Conservation (phyloP, 495 filamentous ascomycete species). For the Penicillium maclennaniae region DNA sequence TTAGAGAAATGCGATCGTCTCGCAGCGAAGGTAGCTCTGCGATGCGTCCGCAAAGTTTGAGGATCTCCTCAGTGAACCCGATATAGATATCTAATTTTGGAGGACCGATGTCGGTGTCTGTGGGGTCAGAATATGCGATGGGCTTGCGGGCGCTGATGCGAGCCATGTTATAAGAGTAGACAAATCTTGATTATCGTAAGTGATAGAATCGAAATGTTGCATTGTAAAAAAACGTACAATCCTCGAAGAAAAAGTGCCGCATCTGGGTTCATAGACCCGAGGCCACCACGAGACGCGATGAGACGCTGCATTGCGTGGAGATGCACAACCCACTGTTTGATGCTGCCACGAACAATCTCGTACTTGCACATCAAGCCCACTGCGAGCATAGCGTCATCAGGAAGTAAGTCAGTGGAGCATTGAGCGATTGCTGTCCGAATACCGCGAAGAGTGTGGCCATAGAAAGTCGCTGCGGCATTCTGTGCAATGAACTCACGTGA, state of each 20-base stretch:
- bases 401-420: constrained; percentile 16
- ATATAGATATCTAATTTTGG: constrained; percentile 43
- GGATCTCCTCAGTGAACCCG: constrained; percentile 43
- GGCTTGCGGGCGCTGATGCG: constrained; percentile 36
- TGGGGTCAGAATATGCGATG: constrained; percentile 15
- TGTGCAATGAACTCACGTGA: constrained; percentile 25
- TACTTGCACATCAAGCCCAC: constrained; percentile 46
- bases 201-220: not conserved
- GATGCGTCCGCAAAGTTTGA: constrained; percentile 38
- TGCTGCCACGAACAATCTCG: constrained; percentile 42
- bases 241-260: constrained; percentile 38
- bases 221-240: constrained; percentile 25
- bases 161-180: constrained; percentile 41
- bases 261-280: constrained; percentile 30
- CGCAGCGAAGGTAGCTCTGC: constrained; percentile 31
- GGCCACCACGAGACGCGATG: constrained; percentile 38
- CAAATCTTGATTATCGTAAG: constrained; percentile 21
- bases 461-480: constrained; percentile 34
- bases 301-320: constrained; percentile 39
- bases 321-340: constrained; percentile 43
- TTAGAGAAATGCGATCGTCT: constrained; percentile 26
- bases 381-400: constrained; percentile 38
- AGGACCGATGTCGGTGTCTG: constrained; percentile 23
- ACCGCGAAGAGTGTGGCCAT: constrained; percentile 35
- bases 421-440: constrained; percentile 28